Percentiles rank a stretch among this genome's conserved stretches.
These are phyloP conservation scores for Ceratobasidium sp. DNA, from an alignment of 1,284 basidiomycete genomes.

Conservation along the genomic window DNA sequence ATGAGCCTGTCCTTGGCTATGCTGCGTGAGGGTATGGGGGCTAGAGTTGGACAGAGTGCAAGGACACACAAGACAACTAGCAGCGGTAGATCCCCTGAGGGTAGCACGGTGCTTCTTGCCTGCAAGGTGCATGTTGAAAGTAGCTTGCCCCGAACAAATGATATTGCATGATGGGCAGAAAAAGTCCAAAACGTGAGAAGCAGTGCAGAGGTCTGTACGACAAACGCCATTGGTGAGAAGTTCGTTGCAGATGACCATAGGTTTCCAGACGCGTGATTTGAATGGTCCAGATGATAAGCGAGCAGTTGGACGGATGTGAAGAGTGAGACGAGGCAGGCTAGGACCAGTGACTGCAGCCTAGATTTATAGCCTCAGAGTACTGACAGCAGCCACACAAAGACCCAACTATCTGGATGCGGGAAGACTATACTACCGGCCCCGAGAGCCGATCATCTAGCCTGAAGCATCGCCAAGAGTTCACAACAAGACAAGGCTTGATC, in stretches of 20 bases:
- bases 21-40: slow-evolving; percentile 50
- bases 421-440: background rate
- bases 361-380: background rate
- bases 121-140: slow-evolving; percentile 52
- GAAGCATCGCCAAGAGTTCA: slow-evolving; percentile 25
- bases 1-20: slow-evolving; percentile 50
- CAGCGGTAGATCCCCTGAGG: slow-evolving; percentile 32
- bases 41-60: slow-evolving; percentile 52
- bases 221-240: slow-evolving; percentile 51
- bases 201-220: slow-evolving; percentile 38
- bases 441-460: background rate
- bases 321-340: background rate
- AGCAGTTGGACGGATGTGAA: too few species aligned
- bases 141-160: slow-evolving; percentile 49
- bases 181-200: slow-evolving; percentile 40
- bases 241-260: slow-evolving; percentile 35
- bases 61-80: slow-evolving; percentile 48
- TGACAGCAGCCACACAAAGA: slow-evolving; percentile 13
- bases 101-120: slow-evolving; percentile 46
- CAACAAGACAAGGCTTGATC: slow-evolving; percentile 8
- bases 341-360: background rate
- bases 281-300: too few species aligned
- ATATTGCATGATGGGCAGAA: slow-evolving; percentile 57
- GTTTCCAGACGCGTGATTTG: background rate
- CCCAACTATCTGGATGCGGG: background rate